Evolutionary conservation across 768 basidiomycete genomes (phyloP), one percentile per base, ranked within the genome.

Genomic region (Krasilnikovozyma curviuscula): DNA sequence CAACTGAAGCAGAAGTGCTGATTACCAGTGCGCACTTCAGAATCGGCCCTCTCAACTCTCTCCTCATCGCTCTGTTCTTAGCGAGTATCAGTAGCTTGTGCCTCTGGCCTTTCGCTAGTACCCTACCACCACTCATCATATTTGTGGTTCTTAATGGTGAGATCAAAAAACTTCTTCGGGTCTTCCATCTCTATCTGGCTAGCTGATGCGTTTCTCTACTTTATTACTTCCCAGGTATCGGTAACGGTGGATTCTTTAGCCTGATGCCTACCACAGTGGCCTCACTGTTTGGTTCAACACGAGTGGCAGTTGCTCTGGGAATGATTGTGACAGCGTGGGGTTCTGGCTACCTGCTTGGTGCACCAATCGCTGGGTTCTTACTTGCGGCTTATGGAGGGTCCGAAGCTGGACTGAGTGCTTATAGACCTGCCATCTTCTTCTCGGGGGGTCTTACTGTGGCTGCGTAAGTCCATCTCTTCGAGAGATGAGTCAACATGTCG

Each of bases 381-480:
- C 24, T 40, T 14, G 39, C 24, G 23, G 18, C 39, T 2, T 40
- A 40, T 12, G 39, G 39, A 23, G 39, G 39, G 7, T 25, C 39
- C 39, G 21, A 24, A 23, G 39, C 39, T 18, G 39, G 39, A 12
- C 39, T 40, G 5, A 14, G 29, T n/a, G 21, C 39, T 3, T 40
- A 40, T 28, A 9, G 39, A 28, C 39, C 39, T 2, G 21, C 39
- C 21, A 40, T 40, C 24, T 40, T 9, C 39, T 40, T 25, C 39
- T 23, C 39, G 3, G 39, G 39, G 12, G 8, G 13, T 1, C 39
- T 40, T 28, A 25, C 39, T 14, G 29, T 28, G 13, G 39, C 39
- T 16, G 24, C 39, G 10, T 44, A 48, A n/a, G 54, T 44, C 28
- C 34, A 23, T 4, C 37, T 53, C 5, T 53, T 49, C 33, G 30